A percentile compares a stretch with the other conserved stretches of the same genome.
These are phyloP conservation scores for Populus deltoides DNA, from an alignment of 345 rosid genomes.

Conservation along the genomic window DNA sequence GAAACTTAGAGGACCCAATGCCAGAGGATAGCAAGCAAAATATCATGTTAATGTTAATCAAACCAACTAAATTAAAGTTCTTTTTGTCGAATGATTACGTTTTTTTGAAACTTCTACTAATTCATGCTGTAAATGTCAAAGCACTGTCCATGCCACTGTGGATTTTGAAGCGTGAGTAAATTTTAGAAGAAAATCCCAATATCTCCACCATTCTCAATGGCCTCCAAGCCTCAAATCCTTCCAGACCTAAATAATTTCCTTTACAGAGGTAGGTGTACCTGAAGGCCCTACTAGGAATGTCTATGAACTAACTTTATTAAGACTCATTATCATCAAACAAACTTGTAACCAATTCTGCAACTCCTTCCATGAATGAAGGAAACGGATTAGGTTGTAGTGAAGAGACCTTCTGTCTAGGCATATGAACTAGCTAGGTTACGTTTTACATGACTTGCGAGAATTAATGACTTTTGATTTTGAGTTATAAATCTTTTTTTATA, in stretches of 20 bases:
- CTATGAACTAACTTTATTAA: no score
- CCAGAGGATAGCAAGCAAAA: background rate
- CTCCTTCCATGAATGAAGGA: background rate
- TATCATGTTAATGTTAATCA: background rate
- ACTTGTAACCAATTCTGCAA: no score
- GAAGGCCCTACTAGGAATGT: background rate
- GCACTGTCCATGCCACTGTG: background rate
- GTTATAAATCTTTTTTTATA: no score
- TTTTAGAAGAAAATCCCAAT: background rate
- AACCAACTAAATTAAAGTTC: background rate
- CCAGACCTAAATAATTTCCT: background rate
- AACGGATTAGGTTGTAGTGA: background rate
- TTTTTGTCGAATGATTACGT: background rate
- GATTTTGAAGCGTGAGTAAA: no score
- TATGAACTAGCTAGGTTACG: background rate
- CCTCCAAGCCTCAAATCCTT: background rate
- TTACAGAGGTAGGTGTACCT: background rate
- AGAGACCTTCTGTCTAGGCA: background rate
- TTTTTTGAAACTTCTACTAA: background rate
- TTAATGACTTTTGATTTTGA: no score
- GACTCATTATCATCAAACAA: no score
- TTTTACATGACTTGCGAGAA: no score
- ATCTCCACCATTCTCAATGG: background rate
- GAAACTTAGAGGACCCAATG: no score
- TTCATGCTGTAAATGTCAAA: background rate